A percentile compares a stretch with the other conserved stretches of the same genome.
Evolutionary conservation across 78 protist species (phyloP).

Genomic region (Dictyostelium brefeldianum): DNA sequence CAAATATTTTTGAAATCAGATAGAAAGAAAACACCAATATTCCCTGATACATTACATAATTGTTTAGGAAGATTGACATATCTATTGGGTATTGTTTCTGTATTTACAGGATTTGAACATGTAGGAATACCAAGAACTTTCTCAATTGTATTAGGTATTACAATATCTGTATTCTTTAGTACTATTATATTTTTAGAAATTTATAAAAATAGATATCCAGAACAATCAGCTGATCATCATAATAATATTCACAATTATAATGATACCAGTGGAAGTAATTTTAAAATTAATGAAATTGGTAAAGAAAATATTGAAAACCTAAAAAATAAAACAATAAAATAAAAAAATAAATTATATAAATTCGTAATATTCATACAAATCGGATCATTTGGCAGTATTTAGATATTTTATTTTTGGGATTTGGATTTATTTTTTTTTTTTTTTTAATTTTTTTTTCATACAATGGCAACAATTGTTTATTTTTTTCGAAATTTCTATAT

Average conservation of each 20-base stretch:
- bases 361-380: too few species aligned
- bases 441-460: too few species aligned
- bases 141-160: neutral
- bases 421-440: too few species aligned
- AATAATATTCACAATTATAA: too few species aligned
- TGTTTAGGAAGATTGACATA: neutral
- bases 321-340: too few species aligned
- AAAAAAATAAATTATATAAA: neutral
- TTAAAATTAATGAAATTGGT: too few species aligned
- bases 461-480: too few species aligned
- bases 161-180: neutral
- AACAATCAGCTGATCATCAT: neutral
- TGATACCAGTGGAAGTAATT: too few species aligned
- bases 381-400: too few species aligned
- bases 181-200: conserved; percentile 9
- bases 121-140: neutral
- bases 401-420: too few species aligned
- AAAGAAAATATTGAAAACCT: too few species aligned
- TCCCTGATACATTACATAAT: conserved; percentile 45
- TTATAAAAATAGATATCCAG: conserved; percentile 3
- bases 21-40: conserved; percentile 33
- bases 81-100: neutral
- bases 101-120: neutral
- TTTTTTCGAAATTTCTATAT: too few species aligned
- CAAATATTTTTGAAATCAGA: conserved; percentile 34